Conservation (phyloP, 768 basidiomycete species). For the Leucocoprinus leucothites region DNA sequence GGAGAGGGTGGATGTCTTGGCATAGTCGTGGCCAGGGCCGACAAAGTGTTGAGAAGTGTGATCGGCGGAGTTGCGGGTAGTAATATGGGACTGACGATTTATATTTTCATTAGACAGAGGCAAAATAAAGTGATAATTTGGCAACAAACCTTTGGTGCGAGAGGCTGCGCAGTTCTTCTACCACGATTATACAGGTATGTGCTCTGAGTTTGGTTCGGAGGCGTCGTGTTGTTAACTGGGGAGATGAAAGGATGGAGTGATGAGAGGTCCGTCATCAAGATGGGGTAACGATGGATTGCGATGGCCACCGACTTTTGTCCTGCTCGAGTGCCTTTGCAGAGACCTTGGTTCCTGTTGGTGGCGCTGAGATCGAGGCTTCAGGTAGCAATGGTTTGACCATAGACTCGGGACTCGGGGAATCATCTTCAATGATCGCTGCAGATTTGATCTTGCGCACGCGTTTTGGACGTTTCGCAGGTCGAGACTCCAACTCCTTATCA, state of each 20-base stretch:
- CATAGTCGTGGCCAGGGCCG: no score
- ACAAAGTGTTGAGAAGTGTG: no score
- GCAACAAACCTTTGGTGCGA: no score
- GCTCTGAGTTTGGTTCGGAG: not conserved
- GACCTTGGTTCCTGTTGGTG: conserved; percentile 18
- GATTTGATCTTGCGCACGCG: conserved; percentile 41
- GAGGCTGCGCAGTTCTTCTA: no score
- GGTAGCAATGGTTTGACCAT: conserved; percentile 25
- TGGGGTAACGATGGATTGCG: conserved; percentile 4
- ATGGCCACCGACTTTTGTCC: conserved; percentile 52
- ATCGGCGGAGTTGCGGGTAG: no score
- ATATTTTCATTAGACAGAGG: no score
- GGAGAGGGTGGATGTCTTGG: no score
- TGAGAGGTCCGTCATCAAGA: not conserved
- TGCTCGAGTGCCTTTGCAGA: conserved; percentile 58
- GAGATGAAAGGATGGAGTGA: not conserved
- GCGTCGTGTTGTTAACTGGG: not conserved
- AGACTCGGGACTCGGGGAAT: conserved; percentile 24
- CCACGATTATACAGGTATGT: no score
- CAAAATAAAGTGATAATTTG: no score
- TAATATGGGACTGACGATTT: no score
- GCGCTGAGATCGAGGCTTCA: conserved; percentile 18
- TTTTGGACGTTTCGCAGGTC: conserved; percentile 38
- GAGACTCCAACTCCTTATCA: conserved; percentile 28
- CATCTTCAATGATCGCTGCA: conserved; percentile 36